phyloP scores from a whole-genome alignment of 305 asterid species.

The Rubia occidens region DNA sequence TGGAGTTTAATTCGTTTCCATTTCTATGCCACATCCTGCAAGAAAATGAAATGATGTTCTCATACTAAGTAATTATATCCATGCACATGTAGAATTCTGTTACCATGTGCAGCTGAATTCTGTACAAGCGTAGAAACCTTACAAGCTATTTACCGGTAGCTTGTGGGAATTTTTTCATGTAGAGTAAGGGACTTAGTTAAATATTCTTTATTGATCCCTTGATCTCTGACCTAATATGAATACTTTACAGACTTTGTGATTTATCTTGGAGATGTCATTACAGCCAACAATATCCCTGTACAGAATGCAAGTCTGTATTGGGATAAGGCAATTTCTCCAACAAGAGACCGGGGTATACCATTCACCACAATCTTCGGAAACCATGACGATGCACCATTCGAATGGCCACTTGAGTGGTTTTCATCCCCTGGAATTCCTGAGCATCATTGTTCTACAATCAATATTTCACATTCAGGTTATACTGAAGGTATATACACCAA shows the following conservation, averaged over 20 bases:
- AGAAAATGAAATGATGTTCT: neutral
- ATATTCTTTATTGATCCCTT: neutral
- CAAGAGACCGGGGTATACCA: constrained; percentile 57
- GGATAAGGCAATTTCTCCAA: constrained; percentile 75
- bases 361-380: constrained; percentile 80
- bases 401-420: constrained; percentile 94
- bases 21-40: neutral
- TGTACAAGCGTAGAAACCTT: neutral
- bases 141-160: neutral
- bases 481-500: neutral
- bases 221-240: neutral
- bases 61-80: neutral
- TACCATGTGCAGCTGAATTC: neutral
- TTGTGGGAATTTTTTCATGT: neutral
- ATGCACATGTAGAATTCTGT: neutral
- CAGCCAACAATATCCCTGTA: constrained; percentile 67
- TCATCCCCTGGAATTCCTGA: constrained; percentile 60
- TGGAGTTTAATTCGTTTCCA: neutral
- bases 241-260: constrained; percentile 59
- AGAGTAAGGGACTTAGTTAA: neutral
- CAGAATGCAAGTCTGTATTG: constrained; percentile 68
- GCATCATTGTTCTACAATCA: constrained; percentile 32
- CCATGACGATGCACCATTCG: constrained; percentile 80
- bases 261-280: constrained; percentile 82
- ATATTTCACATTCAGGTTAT: constrained; percentile 28